Percentiles rank a stretch among this genome's conserved stretches.
Evolutionary conservation across 2,329 filamentous ascomycete genomes (phyloP).

Genomic region (Beauveria australis): DNA sequence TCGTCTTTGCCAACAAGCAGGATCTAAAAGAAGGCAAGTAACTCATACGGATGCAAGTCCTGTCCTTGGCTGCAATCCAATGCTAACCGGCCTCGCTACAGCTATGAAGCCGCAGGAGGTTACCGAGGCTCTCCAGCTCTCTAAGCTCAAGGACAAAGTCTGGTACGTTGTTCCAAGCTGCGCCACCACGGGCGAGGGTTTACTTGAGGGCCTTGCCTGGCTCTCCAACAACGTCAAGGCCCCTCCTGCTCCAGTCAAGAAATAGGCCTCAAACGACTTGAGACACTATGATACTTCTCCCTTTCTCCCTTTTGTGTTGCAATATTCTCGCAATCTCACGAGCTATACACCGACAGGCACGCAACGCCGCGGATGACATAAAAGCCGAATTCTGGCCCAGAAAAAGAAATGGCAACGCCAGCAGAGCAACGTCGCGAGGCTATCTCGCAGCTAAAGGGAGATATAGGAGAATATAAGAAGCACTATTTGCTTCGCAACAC

Average conservation of each 20-base stretch:
- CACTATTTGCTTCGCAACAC: neutral
- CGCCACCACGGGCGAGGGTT: slow-evolving; percentile 71
- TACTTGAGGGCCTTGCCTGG: slow-evolving; percentile 76
- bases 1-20: slow-evolving; percentile 99
- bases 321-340: neutral
- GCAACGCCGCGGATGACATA: neutral
- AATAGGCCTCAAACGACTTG: slow-evolving; percentile 26
- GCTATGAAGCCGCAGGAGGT: slow-evolving; percentile 75
- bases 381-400: neutral
- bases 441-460: neutral
- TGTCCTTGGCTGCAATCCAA: neutral
- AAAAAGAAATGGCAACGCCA: neutral
- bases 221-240: slow-evolving; percentile 77
- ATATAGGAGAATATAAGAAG: neutral
- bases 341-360: neutral
- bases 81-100: slow-evolving; percentile 26
- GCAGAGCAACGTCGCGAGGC: neutral
- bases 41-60: neutral
- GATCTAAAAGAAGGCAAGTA: slow-evolving; percentile 71
- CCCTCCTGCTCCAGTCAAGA: slow-evolving; percentile 46
- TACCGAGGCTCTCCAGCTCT: slow-evolving; percentile 67
- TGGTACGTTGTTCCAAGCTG: slow-evolving; percentile 82
- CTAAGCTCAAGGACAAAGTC: slow-evolving; percentile 71
- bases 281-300: neutral
- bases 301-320: neutral